Percentiles rank a stretch among this genome's conserved stretches.
These are phyloP conservation scores for Amoebophrya sp. DNA, from an alignment of 169 alveolate species.

Conservation along the genomic window DNA sequence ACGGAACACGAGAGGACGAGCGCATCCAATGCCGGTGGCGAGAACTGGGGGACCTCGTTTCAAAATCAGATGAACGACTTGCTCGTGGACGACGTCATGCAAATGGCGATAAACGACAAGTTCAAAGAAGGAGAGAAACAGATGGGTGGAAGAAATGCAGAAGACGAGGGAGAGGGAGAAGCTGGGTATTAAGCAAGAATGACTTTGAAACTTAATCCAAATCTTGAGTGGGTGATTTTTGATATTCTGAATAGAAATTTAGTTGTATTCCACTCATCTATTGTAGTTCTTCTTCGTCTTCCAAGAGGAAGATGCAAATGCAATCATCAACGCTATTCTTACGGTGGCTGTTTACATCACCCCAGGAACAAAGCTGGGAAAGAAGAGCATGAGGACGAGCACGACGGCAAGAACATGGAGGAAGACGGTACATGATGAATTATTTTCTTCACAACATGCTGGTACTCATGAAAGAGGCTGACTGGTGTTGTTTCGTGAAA, in stretches of 20 bases:
- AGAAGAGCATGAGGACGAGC: background rate
- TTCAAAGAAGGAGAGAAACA: background rate
- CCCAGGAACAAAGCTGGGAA: background rate
- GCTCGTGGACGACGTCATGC: slow-evolving; percentile 19
- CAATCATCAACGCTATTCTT: too few species aligned
- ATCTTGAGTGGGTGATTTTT: too few species aligned
- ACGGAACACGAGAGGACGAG: background rate
- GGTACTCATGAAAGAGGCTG: too few species aligned
- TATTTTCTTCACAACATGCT: too few species aligned
- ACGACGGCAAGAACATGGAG: background rate
- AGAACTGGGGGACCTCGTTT: slow-evolving; percentile 1
- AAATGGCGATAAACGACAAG: slow-evolving; percentile 9
- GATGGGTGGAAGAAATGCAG: background rate
- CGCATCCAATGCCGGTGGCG: background rate
- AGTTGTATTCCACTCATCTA: too few species aligned
- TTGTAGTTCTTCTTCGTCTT: too few species aligned
- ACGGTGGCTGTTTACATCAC: too few species aligned
- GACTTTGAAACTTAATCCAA: too few species aligned
- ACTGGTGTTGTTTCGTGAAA: too few species aligned
- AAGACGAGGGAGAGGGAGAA: background rate
- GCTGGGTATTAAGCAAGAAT: background rate
- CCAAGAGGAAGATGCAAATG: too few species aligned
- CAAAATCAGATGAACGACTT: slow-evolving; percentile 7
- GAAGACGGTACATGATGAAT: background rate
- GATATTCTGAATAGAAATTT: too few species aligned